phyloP scores from a whole-genome alignment of 2,329 filamentous ascomycete species.

The Hymenoscyphus occultus region DNA sequence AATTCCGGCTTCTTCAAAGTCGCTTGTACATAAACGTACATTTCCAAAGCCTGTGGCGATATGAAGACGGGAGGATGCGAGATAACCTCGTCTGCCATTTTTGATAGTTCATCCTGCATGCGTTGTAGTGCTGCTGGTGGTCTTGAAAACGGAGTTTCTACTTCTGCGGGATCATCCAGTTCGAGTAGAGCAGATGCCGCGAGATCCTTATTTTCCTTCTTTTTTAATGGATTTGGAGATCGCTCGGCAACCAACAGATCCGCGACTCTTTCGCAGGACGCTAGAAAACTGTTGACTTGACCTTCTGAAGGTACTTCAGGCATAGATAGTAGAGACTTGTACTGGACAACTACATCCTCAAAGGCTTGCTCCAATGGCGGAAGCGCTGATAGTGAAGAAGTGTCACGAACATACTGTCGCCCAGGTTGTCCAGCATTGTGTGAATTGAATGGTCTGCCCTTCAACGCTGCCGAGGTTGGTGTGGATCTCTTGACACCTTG shows the following conservation, averaged over 20 bases:
- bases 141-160: conserved; percentile 14
- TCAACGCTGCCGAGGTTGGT: conserved; percentile 3
- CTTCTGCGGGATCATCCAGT: conserved; percentile 35
- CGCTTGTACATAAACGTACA: conserved; percentile 75
- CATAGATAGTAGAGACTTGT: conserved; percentile 25
- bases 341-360: conserved; percentile 22
- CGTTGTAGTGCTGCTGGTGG: conserved; percentile 16
- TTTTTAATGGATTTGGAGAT: conserved; percentile 15
- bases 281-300: conserved; percentile 23
- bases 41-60: conserved; percentile 65
- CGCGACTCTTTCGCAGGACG: conserved; percentile 27
- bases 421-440: not conserved
- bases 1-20: conserved; percentile 70
- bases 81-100: conserved; percentile 66
- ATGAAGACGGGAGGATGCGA: conserved; percentile 77
- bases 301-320: conserved; percentile 27
- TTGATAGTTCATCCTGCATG: conserved; percentile 50
- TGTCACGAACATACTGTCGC: not conserved
- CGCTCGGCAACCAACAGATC: conserved; percentile 28
- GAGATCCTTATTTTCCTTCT: conserved; percentile 27
- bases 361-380: conserved; percentile 26
- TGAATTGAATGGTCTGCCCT: not conserved
- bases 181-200: conserved; percentile 55
- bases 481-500: conserved; percentile 15
- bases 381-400: not conserved